Evolutionary conservation across 2,329 filamentous ascomycete genomes (phyloP).

Genomic region (Phyllosticta ampelicida): DNA sequence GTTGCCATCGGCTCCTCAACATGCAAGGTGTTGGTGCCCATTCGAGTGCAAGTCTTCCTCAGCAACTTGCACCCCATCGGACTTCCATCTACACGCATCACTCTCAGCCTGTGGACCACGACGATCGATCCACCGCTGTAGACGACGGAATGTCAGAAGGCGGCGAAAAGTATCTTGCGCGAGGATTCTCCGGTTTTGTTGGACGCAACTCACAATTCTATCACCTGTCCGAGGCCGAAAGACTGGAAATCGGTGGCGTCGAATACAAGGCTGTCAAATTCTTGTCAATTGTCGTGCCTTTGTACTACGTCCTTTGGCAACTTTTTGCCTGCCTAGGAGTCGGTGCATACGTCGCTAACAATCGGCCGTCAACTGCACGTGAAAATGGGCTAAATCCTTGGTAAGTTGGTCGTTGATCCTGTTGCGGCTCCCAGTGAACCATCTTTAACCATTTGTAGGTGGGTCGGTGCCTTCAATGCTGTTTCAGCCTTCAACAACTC

Average conservation of each 20-base stretch:
- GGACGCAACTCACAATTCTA: conserved; percentile 45
- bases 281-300: conserved; percentile 47
- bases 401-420: conserved; percentile 16
- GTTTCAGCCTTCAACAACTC: conserved; percentile 61
- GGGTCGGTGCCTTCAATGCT: conserved; percentile 57
- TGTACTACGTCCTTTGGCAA: conserved; percentile 52
- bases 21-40: conserved; percentile 27
- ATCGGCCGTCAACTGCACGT: conserved; percentile 39
- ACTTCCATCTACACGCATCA: background rate
- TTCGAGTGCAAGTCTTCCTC: conserved; percentile 19
- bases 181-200: conserved; percentile 22
- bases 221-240: conserved; percentile 42
- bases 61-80: conserved; percentile 5
- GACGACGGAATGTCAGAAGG: background rate
- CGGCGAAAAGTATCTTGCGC: conserved; percentile 14
- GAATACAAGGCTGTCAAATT: conserved; percentile 54
- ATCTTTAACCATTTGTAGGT: conserved; percentile 21
- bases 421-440: background rate
- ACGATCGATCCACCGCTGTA: background rate
- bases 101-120: background rate
- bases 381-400: conserved; percentile 52
- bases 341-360: conserved; percentile 48
- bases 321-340: conserved; percentile 48
- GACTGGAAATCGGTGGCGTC: conserved; percentile 49
- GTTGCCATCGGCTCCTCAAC: conserved; percentile 18